phyloP scores from a whole-genome alignment of 805 yeast genomes.

The Starmerella bombicola region DNA sequence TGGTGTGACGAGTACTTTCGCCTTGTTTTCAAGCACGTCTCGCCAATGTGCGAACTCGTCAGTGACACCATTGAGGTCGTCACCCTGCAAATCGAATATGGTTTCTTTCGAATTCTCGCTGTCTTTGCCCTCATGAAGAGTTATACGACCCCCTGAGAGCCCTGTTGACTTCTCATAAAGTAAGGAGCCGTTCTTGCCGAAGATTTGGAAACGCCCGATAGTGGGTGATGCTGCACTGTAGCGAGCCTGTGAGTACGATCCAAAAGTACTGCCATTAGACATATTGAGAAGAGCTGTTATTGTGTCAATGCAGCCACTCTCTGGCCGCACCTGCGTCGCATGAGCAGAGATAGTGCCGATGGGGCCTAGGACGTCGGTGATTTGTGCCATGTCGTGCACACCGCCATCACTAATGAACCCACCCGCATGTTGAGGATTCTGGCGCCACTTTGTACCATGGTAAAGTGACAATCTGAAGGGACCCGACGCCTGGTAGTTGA shows the following conservation, averaged over 20 bases:
- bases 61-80: slow-evolving; percentile 43
- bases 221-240: slow-evolving; percentile 75
- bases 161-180: slow-evolving; percentile 53
- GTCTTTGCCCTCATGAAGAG: slow-evolving; percentile 23
- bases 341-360: slow-evolving; percentile 60
- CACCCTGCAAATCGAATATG: slow-evolving; percentile 22
- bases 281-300: slow-evolving; percentile 56
- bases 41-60: slow-evolving; percentile 44
- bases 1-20: slow-evolving; percentile 47
- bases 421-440: slow-evolving; percentile 81
- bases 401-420: slow-evolving; percentile 92
- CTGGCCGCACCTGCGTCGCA: slow-evolving; percentile 62
- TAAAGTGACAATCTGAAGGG: slow-evolving; percentile 41
- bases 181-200: slow-evolving; percentile 70
- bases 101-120: slow-evolving; percentile 23
- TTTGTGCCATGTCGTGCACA: slow-evolving; percentile 82
- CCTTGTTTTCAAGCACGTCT: slow-evolving; percentile 60
- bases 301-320: slow-evolving; percentile 73
- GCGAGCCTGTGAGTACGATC: slow-evolving; percentile 79
- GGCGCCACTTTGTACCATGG: slow-evolving; percentile 69
- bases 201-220: slow-evolving; percentile 50
- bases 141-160: slow-evolving; percentile 17
- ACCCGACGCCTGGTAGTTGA: slow-evolving; percentile 35
- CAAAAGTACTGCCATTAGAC: slow-evolving; percentile 45
- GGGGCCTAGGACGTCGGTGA: slow-evolving; percentile 70